Evolutionary conservation across 257 asterid genomes (phyloP).

Genomic region (Solanum verrucosum): DNA sequence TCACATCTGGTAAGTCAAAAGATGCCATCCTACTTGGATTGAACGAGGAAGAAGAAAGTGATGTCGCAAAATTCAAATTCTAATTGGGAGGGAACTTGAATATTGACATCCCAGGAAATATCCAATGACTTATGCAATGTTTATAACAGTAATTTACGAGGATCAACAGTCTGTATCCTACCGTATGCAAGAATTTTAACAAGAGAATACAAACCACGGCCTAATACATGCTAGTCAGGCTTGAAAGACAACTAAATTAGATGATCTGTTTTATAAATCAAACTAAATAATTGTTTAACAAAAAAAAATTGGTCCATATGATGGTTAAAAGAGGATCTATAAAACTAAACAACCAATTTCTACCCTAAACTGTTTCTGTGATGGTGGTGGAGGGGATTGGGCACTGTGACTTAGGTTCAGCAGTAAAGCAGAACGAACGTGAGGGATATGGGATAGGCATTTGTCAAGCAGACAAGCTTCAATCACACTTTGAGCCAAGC

Average conservation of each 20-base stretch:
- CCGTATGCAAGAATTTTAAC: background rate
- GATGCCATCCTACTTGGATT: background rate
- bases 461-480: background rate
- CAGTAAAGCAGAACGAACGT: background rate
- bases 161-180: background rate
- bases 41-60: background rate
- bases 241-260: background rate
- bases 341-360: background rate
- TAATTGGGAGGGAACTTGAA: background rate
- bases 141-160: background rate
- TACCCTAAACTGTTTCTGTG: background rate
- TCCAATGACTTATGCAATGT: background rate
- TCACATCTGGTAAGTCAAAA: background rate
- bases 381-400: background rate
- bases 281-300: background rate
- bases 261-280: background rate
- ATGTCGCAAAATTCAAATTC: background rate
- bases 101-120: background rate
- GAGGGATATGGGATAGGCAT: background rate
- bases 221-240: background rate
- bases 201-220: background rate
- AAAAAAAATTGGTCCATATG: background rate
- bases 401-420: background rate
- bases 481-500: background rate
- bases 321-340: background rate